Conservation (phyloP, 495 filamentous ascomycete species). For the Opeltia flavorubescens region DNA sequence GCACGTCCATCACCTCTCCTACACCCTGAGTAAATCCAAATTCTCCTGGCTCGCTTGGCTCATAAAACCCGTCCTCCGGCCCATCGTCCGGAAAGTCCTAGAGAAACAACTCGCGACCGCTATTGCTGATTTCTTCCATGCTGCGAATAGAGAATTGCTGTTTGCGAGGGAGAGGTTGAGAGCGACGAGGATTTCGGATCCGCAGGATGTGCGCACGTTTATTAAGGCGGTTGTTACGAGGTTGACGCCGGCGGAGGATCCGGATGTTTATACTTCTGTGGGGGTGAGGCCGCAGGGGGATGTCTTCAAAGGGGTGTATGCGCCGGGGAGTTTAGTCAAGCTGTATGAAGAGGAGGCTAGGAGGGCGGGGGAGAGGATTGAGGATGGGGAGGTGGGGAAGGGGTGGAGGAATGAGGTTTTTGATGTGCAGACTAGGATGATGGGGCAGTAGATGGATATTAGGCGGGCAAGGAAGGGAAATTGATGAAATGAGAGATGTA, state of each 20-base stretch:
- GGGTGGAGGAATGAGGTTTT: constrained; percentile 81
- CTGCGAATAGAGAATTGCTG: constrained; percentile 69
- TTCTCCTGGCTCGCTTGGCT: constrained; percentile 69
- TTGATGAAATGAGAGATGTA: neutral
- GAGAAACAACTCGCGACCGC: constrained; percentile 63
- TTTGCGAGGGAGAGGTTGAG: constrained; percentile 77
- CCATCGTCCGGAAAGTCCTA: constrained; percentile 61
- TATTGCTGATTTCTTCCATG: constrained; percentile 53
- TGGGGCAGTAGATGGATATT: constrained; percentile 7
- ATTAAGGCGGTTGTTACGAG: constrained; percentile 66
- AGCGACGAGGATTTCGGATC: constrained; percentile 70
- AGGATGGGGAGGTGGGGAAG: constrained; percentile 36
- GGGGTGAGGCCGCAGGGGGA: constrained; percentile 51
- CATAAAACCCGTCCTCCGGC: constrained; percentile 71
- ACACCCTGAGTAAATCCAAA: constrained; percentile 56
- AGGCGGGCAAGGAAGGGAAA: neutral
- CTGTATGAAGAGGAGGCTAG: constrained; percentile 70
- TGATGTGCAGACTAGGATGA: constrained; percentile 35
- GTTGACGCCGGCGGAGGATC: constrained; percentile 51
- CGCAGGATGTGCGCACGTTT: constrained; percentile 66
- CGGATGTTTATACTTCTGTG: constrained; percentile 57
- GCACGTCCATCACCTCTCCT: constrained; percentile 74
- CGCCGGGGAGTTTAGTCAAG: constrained; percentile 77
- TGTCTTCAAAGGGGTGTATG: constrained; percentile 71
- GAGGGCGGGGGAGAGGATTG: constrained; percentile 47